These are phyloP conservation scores for Holtermanniella nyarrowii DNA, from an alignment of 768 basidiomycete genomes.

Conservation along the genomic window DNA sequence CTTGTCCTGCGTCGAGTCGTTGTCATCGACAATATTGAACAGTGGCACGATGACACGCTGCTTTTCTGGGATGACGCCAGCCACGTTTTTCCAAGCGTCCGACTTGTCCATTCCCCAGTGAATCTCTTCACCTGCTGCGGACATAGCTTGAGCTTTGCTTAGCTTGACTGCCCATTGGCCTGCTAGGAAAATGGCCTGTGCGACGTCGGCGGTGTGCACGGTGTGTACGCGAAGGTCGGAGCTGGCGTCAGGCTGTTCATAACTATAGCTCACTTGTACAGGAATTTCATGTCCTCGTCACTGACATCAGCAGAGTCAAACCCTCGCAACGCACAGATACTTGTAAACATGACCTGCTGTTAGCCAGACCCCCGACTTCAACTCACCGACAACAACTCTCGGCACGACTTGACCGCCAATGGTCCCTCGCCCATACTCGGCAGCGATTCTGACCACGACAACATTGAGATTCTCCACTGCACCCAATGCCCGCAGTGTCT, in stretches of 20 bases:
- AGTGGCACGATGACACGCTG: conserved; percentile 23
- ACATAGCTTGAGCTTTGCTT: conserved; percentile 1
- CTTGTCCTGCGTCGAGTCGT: conserved; percentile 30
- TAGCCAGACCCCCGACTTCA: neutral
- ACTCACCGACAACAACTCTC: conserved; percentile 21
- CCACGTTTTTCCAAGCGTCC: conserved; percentile 22
- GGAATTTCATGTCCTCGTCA: conserved; percentile 40
- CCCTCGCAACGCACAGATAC: conserved; percentile 20
- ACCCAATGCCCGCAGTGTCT: conserved; percentile 28
- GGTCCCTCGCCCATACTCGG: conserved; percentile 31
- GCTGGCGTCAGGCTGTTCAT: conserved; percentile 1
- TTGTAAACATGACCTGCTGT: conserved; percentile 23
- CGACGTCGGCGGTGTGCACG: conserved; percentile 27
- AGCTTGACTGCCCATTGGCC: conserved; percentile 5
- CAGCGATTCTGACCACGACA: conserved; percentile 27
- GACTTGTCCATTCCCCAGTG: conserved; percentile 7
- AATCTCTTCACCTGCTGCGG: conserved; percentile 13
- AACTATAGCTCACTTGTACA: conserved; percentile 28
- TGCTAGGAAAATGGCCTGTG: conserved; percentile 20
- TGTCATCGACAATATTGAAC: conserved; percentile 37
- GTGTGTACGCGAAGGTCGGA: conserved; percentile 37
- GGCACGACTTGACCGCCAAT: conserved; percentile 31
- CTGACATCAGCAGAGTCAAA: conserved; percentile 7
- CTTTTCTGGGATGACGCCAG: conserved; percentile 20
- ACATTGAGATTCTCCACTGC: conserved; percentile 21